Percentiles rank a stretch among this genome's conserved stretches.
Conservation (phyloP, 352 stramenopile genomes). For the Elongisporangium undulatum region DNA sequence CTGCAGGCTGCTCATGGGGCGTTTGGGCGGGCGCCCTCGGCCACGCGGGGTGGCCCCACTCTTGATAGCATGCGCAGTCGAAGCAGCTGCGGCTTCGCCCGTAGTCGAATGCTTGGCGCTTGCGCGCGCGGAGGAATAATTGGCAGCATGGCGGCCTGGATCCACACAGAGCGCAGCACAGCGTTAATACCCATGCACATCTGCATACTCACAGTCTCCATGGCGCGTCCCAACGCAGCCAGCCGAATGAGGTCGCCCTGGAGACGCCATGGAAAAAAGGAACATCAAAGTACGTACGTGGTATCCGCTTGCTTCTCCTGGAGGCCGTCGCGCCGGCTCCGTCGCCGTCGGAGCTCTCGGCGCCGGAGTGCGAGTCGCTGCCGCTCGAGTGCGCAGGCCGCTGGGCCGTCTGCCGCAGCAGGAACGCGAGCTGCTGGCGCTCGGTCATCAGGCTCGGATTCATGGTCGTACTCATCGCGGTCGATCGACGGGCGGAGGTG, state of each 20-base stretch:
- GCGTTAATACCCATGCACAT: background rate
- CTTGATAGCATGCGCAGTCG: background rate
- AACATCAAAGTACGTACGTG: conserved; percentile 9
- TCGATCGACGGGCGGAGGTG: background rate
- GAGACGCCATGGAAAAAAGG: background rate
- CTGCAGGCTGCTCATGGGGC: background rate
- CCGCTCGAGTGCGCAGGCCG: conserved; percentile 19
- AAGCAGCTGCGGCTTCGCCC: background rate
- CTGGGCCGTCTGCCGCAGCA: conserved; percentile 62
- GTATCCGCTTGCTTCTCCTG: conserved; percentile 19
- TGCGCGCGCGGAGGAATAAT: background rate
- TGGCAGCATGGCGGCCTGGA: background rate
- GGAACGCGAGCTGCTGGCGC: conserved; percentile 72
- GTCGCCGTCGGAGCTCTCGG: conserved; percentile 12
- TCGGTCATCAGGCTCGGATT: conserved; percentile 77
- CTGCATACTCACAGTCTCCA: background rate
- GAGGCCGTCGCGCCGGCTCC: background rate
- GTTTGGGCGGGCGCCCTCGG: background rate
- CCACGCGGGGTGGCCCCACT: background rate
- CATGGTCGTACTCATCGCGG: conserved; percentile 24
- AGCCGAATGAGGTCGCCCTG: background rate
- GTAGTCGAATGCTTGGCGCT: background rate
- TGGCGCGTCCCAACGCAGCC: background rate
- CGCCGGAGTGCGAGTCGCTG: conserved; percentile 19
- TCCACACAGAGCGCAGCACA: background rate